phyloP scores from a whole-genome alignment of 805 yeast species.

The Saccharomycopsis fodiens region DNA sequence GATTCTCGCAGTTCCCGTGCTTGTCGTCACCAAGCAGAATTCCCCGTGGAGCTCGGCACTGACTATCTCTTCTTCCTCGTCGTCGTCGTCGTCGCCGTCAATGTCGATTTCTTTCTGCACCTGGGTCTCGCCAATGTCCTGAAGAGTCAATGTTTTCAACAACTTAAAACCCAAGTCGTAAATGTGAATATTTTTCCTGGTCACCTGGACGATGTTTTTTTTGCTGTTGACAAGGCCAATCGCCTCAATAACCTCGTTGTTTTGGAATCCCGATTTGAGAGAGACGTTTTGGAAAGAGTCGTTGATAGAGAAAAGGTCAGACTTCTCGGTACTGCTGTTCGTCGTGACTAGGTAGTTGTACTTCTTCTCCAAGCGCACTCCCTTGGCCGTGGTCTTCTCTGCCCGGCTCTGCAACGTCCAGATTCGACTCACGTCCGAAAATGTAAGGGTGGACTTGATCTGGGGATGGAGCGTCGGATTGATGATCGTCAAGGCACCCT shows the following conservation, averaged over 20 bases:
- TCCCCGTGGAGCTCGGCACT: conserved; percentile 11
- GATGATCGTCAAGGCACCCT: conserved; percentile 52
- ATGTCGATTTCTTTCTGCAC: conserved; percentile 19
- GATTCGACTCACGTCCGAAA: conserved; percentile 62
- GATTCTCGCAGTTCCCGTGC: conserved; percentile 14
- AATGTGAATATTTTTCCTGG: conserved; percentile 54
- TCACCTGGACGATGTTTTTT: conserved; percentile 63
- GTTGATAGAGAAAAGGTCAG: conserved; percentile 60
- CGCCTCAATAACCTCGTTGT: conserved; percentile 12
- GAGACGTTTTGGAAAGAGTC: conserved; percentile 25
- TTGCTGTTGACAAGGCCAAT: conserved; percentile 46
- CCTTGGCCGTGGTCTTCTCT: conserved; percentile 19
- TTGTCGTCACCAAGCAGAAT: conserved; percentile 16
- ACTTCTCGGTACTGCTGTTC: conserved; percentile 52
- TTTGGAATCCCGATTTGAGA: conserved; percentile 14
- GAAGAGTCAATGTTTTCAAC: conserved; percentile 12
- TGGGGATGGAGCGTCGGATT: conserved; percentile 63
- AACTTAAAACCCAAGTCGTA: conserved; percentile 53
- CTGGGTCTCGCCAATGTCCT: conserved; percentile 11
- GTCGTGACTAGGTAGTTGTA: conserved; percentile 65
- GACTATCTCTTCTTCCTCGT: conserved; percentile 15
- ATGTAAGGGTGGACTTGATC: conserved; percentile 59
- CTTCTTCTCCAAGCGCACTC: conserved; percentile 29
- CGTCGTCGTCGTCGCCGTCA: conserved; percentile 19
- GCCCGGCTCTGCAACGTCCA: conserved; percentile 48